These are phyloP conservation scores for Clonostachys solani DNA, from an alignment of 2,329 filamentous ascomycete species.

Conservation along the genomic window DNA sequence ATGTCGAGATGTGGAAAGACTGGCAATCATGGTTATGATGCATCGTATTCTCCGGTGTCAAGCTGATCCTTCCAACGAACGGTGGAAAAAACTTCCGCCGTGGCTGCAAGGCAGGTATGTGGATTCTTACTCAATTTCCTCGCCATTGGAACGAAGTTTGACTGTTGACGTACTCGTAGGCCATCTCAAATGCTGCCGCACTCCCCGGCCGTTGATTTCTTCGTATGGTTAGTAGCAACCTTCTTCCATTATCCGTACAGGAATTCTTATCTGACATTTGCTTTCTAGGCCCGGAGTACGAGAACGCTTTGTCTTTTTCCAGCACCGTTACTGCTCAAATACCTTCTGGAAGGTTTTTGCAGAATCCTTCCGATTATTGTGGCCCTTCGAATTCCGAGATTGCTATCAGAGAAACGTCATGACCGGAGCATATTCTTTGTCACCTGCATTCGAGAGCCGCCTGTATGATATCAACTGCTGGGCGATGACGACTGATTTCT, in stretches of 20 bases:
- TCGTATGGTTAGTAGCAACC: constrained; percentile 15
- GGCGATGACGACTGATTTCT: constrained; percentile 19
- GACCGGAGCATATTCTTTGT: constrained; percentile 15
- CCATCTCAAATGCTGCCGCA: constrained; percentile 19
- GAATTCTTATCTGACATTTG: too few relatives aligned
- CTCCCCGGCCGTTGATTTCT: constrained; percentile 21
- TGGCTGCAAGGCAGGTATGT: constrained; percentile 18
- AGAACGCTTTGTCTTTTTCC: constrained; percentile 19
- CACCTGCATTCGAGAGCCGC: constrained; percentile 13
- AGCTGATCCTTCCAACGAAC: constrained; percentile 12
- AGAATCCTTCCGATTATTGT: constrained; percentile 12
- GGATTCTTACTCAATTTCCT: too few relatives aligned
- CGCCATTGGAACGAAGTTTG: too few relatives aligned
- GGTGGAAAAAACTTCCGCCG: constrained; percentile 11
- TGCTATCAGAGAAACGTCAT: constrained; percentile 14
- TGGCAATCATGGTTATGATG: constrained; percentile 15
- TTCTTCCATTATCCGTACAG: too few relatives aligned
- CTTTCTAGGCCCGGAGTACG: constrained; percentile 16
- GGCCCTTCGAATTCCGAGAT: constrained; percentile 16
- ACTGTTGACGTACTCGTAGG: constrained; percentile 4
- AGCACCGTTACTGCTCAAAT: constrained; percentile 21
- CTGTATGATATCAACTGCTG: constrained; percentile 18
- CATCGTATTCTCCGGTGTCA: constrained; percentile 17
- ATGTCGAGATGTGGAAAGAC: constrained; percentile 11
- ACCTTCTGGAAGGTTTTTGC: constrained; percentile 17